Base-by-base conservation (phyloP, 768 basidiomycete genomes). In the Mycena galericulata region DNA sequence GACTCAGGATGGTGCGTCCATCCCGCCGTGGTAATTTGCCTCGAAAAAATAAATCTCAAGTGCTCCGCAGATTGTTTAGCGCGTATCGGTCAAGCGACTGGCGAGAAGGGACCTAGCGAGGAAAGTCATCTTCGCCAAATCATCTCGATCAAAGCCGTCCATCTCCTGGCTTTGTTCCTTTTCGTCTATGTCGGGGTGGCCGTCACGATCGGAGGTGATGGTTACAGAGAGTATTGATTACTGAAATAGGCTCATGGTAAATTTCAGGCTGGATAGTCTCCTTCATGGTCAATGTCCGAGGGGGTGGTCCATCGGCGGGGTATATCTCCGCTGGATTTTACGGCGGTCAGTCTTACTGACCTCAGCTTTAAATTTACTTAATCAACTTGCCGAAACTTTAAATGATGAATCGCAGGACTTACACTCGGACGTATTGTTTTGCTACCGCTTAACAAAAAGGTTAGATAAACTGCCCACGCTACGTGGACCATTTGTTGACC, bases 251-350 rank as follows among this genome's bases (percentile, higher is more conserved):
- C 4, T 18, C 8, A 29, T 17, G 36, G 15, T 41, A n/a, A n/a
- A n/a, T n/a, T 40, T 30, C 36, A 82, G 84, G 85, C 4, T 86
- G 85, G 85, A 85, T 84, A 40, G 83, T 84, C 10, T 81, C 86
- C 1, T 86, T 78, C 67, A 72, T 85, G 24, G 79, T 82, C 32
- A 56, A 78, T n/a, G 75, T 78, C 4, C 76, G 85, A 32, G 77
- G 78, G 0, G 85, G 84, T 18, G 84, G 84, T 0, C 72, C 83
- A 2, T 80, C 78, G 22, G 76, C 84, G 30, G 85, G 84, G 62
- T 85, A 84, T 62, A 77, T 84, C 68, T 82, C 83, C 0, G 78
- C 81, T 2, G 83, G 82, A 30, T 83, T 83, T 68, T 84, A 81
- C 62, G 81, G 81, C 36, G 84, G 84, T 81, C 61, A 40, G 73